These are phyloP conservation scores for Cornus kousa DNA, from an alignment of 148 eudicot genomes.

Conservation along the genomic window DNA sequence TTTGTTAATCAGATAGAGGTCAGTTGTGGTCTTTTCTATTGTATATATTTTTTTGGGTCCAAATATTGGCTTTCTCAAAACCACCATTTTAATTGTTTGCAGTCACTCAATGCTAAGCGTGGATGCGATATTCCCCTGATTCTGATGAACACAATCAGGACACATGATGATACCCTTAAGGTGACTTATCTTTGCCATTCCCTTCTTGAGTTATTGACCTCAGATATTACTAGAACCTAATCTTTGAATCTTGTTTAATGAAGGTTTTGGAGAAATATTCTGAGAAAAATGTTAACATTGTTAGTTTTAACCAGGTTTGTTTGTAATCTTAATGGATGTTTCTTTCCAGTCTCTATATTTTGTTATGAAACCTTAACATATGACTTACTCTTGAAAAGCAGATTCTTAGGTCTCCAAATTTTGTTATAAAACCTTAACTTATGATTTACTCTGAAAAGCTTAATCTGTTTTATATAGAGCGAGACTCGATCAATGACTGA, in stretches of 20 bases:
- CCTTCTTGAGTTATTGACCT: constrained; percentile 2
- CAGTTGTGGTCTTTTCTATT: constrained; percentile 12
- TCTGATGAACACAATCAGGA: constrained; percentile 34
- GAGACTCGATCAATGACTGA: constrained; percentile 4
- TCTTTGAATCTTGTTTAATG: constrained; percentile 12
- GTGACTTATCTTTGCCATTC: constrained; percentile 24
- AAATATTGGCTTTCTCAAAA: neutral
- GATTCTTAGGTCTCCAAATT: too few species aligned
- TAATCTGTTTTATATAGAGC: constrained; percentile 15
- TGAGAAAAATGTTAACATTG: constrained; percentile 26
- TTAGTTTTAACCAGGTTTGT: constrained; percentile 47
- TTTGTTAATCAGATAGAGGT: constrained; percentile 49
- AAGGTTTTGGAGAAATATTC: constrained; percentile 50
- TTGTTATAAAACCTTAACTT: neutral
- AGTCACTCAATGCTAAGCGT: constrained; percentile 45
- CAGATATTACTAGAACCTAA: constrained; percentile 13
- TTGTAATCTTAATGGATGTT: neutral
- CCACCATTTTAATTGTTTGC: constrained; percentile 4
- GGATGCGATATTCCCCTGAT: constrained; percentile 55
- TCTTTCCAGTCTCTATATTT: neutral
- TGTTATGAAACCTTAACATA: neutral
- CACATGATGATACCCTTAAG: constrained; percentile 42
- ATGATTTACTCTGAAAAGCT: neutral
- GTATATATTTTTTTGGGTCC: neutral
- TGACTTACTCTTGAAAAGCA: neutral